Evolutionary conservation across 768 basidiomycete genomes (phyloP).

Genomic region (Boletus subcaerulescens): DNA sequence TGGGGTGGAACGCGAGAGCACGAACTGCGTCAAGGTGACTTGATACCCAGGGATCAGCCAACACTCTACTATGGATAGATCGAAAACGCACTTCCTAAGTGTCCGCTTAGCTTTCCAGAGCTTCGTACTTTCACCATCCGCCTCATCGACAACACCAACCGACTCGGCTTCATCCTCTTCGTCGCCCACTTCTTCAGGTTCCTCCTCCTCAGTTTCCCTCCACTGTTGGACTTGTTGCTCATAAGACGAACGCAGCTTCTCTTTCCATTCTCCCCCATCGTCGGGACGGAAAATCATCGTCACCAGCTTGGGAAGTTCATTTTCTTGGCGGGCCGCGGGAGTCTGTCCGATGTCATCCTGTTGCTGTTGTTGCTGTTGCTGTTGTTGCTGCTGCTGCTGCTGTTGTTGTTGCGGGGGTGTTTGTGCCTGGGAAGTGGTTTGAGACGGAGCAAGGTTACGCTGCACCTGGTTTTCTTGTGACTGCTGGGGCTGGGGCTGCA

Average conservation of each 20-base stretch:
- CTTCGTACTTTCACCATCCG: constrained; percentile 67
- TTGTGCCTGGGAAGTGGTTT: constrained; percentile 34
- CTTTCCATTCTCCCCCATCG: constrained; percentile 83
- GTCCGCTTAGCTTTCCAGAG: constrained; percentile 86
- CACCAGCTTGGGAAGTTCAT: constrained; percentile 26
- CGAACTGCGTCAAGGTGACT: constrained; percentile 95
- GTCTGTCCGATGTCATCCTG: constrained; percentile 16
- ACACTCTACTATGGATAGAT: background rate
- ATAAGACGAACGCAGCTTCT: constrained; percentile 65
- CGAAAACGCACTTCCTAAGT: constrained; percentile 73
- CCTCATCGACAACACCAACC: constrained; percentile 51
- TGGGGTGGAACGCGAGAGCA: constrained; percentile 86
- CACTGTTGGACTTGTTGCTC: constrained; percentile 39
- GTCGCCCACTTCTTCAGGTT: constrained; percentile 66
- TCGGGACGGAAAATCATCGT: constrained; percentile 89
- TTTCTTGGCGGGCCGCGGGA: constrained; percentile 12
- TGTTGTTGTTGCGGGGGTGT: constrained; percentile 17
- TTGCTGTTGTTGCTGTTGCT: constrained; percentile 16
- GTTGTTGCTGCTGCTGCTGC: constrained; percentile 13
- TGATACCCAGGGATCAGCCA: constrained; percentile 7
- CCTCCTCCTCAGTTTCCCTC: constrained; percentile 51
- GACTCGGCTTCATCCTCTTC: constrained; percentile 65
- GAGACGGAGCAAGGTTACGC: constrained; percentile 18
- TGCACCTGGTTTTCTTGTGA: constrained; percentile 32
- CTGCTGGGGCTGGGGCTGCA: constrained; percentile 27